These are phyloP conservation scores for Carex littledalei DNA, from an alignment of 176 grass and related monocot species.

Conservation along the genomic window DNA sequence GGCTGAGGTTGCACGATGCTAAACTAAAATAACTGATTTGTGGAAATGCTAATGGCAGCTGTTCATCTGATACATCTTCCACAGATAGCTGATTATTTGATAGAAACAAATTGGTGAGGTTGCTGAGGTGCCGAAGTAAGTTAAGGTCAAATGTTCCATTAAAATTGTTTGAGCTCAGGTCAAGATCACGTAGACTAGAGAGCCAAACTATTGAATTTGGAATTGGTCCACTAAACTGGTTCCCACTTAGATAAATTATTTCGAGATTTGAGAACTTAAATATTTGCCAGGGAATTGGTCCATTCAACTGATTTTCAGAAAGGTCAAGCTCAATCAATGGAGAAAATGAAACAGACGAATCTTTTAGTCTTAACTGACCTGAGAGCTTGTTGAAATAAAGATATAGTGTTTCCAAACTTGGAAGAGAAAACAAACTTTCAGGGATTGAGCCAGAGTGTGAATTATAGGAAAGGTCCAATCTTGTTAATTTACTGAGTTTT, in stretches of 20 bases:
- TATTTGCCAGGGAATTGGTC: neutral
- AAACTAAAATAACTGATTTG: fast-evolving
- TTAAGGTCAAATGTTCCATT: slow-evolving; percentile 15
- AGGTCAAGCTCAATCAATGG: too few species aligned
- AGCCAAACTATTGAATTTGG: slow-evolving; percentile 25
- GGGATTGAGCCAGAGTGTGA: too few species aligned
- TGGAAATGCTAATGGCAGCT: neutral
- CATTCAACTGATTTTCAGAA: neutral
- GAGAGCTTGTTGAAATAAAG: too few species aligned
- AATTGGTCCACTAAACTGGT: slow-evolving; percentile 17
- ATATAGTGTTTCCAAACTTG: too few species aligned
- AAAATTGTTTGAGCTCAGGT: slow-evolving; percentile 8
- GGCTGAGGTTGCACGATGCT: slow-evolving; percentile 27
- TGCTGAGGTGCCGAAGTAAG: neutral
- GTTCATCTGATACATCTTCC: neutral
- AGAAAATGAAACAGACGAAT: too few species aligned
- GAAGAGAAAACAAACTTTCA: too few species aligned
- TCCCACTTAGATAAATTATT: neutral
- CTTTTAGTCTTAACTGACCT: neutral
- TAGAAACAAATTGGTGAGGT: neutral
- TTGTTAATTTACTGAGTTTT: too few species aligned
- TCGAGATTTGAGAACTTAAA: neutral
- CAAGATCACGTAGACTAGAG: neutral
- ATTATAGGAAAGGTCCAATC: too few species aligned
- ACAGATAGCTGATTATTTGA: slow-evolving; percentile 24